phyloP scores from a whole-genome alignment of 106 monocot genomes.

The Alisma plantagoaquatica region DNA sequence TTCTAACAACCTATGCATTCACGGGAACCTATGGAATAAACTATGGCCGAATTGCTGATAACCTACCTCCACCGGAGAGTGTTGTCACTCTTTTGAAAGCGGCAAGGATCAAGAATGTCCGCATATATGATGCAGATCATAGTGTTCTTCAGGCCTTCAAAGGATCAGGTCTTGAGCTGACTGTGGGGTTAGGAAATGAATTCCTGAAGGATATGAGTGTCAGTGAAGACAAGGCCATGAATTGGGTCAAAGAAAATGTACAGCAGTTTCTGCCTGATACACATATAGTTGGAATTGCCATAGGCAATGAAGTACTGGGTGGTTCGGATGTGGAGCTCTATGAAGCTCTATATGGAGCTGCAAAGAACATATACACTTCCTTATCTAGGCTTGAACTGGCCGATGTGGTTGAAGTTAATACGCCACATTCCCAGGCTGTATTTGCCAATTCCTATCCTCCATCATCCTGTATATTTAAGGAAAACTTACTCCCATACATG shows the following conservation, averaged over 20 bases:
- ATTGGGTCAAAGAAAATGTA: conserved; percentile 87
- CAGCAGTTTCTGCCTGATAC: conserved; percentile 62
- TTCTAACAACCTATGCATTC: conserved; percentile 38
- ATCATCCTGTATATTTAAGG: conserved; percentile 59
- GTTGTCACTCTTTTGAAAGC: conserved; percentile 64
- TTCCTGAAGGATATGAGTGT: conserved; percentile 51
- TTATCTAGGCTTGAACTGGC: conserved; percentile 40
- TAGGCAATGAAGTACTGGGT: conserved; percentile 82
- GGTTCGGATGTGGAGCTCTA: conserved; percentile 41
- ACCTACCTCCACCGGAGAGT: conserved; percentile 62
- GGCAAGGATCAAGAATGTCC: conserved; percentile 74
- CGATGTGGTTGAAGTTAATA: conserved; percentile 47
- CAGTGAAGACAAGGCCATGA: conserved; percentile 41
- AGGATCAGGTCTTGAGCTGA: conserved; percentile 68
- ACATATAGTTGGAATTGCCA: conserved; percentile 55
- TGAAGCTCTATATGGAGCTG: conserved; percentile 51
- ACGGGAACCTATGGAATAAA: conserved; percentile 84
- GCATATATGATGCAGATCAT: conserved; percentile 73
- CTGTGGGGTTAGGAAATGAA: conserved; percentile 44
- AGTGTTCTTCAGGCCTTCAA: conserved; percentile 66
- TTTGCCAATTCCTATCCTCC: conserved; percentile 82
- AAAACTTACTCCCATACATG: conserved; percentile 39
- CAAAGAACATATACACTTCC: conserved; percentile 60
- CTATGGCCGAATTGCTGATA: conserved; percentile 78
- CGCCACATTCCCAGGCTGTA: conserved; percentile 73